Base-by-base conservation (phyloP, 306 rosid genomes). In the Acacia confusa region DNA sequence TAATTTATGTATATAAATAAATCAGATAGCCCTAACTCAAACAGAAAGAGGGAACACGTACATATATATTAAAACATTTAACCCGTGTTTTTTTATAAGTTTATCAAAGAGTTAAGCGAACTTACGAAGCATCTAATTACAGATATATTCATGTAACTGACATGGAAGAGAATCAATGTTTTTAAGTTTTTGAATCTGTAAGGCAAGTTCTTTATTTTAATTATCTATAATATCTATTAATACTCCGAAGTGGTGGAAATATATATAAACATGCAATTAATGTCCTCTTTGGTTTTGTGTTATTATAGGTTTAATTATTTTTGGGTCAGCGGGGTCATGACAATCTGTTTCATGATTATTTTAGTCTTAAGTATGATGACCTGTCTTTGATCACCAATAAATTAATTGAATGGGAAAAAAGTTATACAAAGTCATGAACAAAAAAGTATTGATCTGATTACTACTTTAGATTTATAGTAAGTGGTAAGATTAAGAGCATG, bases 1-100 rank as follows among this genome's bases (percentile, higher is more conserved):
- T 44, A n/a, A 20, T 16, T 45, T 17, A 52, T 44, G 38, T 74
- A 77, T 68, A 81, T 69, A n/a, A 22, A n/a, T 81, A 86, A 86
- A 81, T 66, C 12, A 50, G 64, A 73, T 36, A 74, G 17, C 74
- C 64, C 83, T 69, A 8, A 55, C 2, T 78, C 78, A 45, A 83
- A 57, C 25, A 1, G 25, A 53, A 17, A 52, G 58, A 52, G 58
- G 58, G 60, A 53, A 53, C 50, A 52, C 40, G 70, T 74, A 75
- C 64, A 45, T 45, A 20, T 5, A 22, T 9, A 57, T 53, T 45
- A 15, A 19, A 53, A 53, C 25, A 20, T 52, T 28, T n/a, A 55
- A 55, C 27, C 79, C 84, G 48, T 58, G 81, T 79, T 78, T 61
- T 70, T 25, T 76, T 7, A 72, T 30, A 84, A 76, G 68, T 70